Evolutionary conservation across 805 yeast genomes (phyloP), one percentile per base, ranked within the genome.

Genomic region (Zygosaccharomyces kombuchaensis): DNA sequence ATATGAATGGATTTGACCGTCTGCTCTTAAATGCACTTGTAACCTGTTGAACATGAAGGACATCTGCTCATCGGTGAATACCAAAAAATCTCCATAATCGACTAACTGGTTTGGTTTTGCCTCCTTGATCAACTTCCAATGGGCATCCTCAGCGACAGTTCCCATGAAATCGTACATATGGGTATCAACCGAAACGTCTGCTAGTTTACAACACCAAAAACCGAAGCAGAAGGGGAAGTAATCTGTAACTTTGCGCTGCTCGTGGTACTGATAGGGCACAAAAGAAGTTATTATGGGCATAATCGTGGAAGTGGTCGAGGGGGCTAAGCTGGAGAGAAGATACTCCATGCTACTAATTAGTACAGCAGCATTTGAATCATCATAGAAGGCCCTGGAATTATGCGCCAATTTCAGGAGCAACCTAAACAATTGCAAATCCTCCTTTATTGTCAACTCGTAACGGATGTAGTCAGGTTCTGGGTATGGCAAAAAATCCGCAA

Each of bases 191-290:
- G 77, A 71, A 32, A 73, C 59, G 53, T 72, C 62, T 47, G 72
- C 65, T 54, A 75, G 65, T 34, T 79, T 65, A 48, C 80, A 71
- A 2, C 76, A 60, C 96, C 96, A 88, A 36, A 86, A 66, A 49
- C 85, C 80, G 53, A 87, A 86, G 6, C 87, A 59, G 2, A 87
- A 66, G 0, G 90, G 81, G 23, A 87, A 60, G 53, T 82, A 80
- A 50, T 80, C 75, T 23, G 78, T 69, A 2, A 78, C 74, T 47
- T 74, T 78, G 7, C 62, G 48, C 4, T 61, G 58, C 1, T 64
- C 53, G 9, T 52, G 53, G 44, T 66, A 62, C 19, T 57, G 59
- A 5, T 59, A 56, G 2, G 93, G 93, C 13, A 83, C 63, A 37
- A 79, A 55, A 2, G 78, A 71, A 0, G 76, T 67, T 58, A 84